Base-by-base conservation (phyloP, 352 stramenopile genomes). In the Phytopythium kandeliae region DNA sequence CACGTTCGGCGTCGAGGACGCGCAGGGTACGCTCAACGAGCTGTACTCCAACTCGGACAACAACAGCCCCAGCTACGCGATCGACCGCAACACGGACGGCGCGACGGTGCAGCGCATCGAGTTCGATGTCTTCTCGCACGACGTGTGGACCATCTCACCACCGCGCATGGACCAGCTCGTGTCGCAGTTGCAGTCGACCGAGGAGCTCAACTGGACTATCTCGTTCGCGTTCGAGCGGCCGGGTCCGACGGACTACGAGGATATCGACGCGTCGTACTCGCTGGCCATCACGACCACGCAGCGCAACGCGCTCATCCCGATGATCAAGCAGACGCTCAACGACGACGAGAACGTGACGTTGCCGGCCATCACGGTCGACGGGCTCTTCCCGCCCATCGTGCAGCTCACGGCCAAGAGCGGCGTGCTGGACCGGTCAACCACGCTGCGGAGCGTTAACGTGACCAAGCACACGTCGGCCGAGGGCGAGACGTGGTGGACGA, bases 41-140 rank as follows among this genome's bases (percentile, higher is more conserved):
- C 50, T 95, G 7, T 95, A 92, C 59, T 71, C 68, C 0, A 89
- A 85, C 50, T 71, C 68, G 40, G 80, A 89, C 46, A 82, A 67
- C 62, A 92, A 89, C 58, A 89, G 76, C 25, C 78, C 75, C 1
- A 63, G 64, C 44, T 91, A 69, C 58, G 63, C 73, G 43, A 74
- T 90, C 42, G 48, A 73, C 57, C 33, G 70, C 8, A 74, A 83
- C 48, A 85, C 82, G 24, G 78, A 92, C 28, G 79, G 80, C 31
- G 75, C 78, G n/a, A 79, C 74, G 0, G 73, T 89, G 19, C 85
- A 95, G 51, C 79, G 81, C 34, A 63, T 93, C 37, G 78, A 84
- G 43, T 92, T 92, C 48, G 76, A 89, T 40, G 62, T 71, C 19
- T 95, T 91, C 51, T 92, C 82, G 28, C 54, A 63, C 38, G 69